Conservation (phyloP, 768 basidiomycete genomes). For the Termitomyces sp. region DNA sequence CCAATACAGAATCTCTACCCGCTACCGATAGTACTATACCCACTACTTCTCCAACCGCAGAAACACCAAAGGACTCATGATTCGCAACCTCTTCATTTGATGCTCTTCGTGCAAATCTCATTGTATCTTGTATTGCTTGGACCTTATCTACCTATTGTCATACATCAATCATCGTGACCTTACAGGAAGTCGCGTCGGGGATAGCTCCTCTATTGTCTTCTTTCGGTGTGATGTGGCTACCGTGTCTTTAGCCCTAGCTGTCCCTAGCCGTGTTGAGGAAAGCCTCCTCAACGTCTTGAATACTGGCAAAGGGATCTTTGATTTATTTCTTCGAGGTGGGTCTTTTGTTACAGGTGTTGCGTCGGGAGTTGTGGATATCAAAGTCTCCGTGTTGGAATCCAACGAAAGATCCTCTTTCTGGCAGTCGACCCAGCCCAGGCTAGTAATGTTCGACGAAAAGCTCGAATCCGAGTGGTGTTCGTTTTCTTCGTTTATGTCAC, state of each 20-base stretch:
- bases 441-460: constrained; percentile 9
- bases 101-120: background rate
- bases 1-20: background rate
- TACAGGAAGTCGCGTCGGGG: constrained; percentile 13
- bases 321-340: constrained; percentile 8
- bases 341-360: background rate
- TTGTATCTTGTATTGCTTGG: constrained; percentile 13
- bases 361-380: background rate
- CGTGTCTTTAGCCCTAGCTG: background rate
- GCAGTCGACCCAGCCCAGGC: constrained; percentile 9
- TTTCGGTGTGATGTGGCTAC: background rate
- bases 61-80: constrained; percentile 8
- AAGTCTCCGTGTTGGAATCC: constrained; percentile 5
- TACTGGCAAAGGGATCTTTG: constrained; percentile 25
- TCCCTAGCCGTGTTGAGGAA: constrained; percentile 12
- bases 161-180: constrained; percentile 3
- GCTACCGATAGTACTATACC: constrained; percentile 5
- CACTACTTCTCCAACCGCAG: constrained; percentile 7
- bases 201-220: constrained; percentile 1
- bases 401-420: constrained; percentile 12
- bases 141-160: constrained; percentile 1
- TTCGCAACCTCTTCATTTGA: background rate
- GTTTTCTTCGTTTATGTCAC: constrained; percentile 12
- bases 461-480: constrained; percentile 1
- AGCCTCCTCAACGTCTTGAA: constrained; percentile 21